Evolutionary conservation across 768 basidiomycete species (phyloP).

Genomic region (Tremella yokohamensis): DNA sequence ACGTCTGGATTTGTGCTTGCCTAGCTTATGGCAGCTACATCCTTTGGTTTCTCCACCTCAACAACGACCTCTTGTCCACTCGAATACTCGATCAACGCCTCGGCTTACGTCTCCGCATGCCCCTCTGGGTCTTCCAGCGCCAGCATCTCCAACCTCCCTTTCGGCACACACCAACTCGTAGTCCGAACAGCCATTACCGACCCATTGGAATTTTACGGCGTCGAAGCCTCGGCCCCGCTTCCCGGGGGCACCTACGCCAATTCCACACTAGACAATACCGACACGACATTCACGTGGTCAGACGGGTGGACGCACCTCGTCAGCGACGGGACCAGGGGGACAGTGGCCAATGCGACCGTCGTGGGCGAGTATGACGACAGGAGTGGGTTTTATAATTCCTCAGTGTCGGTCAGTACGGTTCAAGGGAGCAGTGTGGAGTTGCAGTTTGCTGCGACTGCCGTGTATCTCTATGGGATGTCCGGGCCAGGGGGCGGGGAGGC

Average conservation of each 20-base stretch:
- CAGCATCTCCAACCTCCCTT: background rate
- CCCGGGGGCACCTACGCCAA: conserved; percentile 10
- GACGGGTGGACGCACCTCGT: conserved; percentile 24
- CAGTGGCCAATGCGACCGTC: conserved; percentile 8
- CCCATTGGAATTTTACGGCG: conserved; percentile 12
- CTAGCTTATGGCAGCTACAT: conserved; percentile 7
- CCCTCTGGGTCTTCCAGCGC: background rate
- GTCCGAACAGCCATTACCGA: background rate
- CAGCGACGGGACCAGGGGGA: conserved; percentile 1
- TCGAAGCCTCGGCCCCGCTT: conserved; percentile 1
- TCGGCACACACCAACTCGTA: conserved; percentile 8
- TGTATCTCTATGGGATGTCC: conserved; percentile 38
- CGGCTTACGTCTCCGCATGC: conserved; percentile 4
- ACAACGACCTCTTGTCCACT: background rate
- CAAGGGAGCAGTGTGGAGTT: conserved; percentile 14
- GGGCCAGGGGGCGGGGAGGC: conserved; percentile 32
- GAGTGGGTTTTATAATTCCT: conserved; percentile 22
- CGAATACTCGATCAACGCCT: conserved; percentile 11
- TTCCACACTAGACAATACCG: conserved; percentile 16
- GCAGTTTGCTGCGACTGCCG: background rate
- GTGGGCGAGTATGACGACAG: conserved; percentile 1
- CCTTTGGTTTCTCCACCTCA: conserved; percentile 11
- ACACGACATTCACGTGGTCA: conserved; percentile 12
- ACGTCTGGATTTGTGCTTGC: background rate
- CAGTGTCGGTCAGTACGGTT: conserved; percentile 19